These are phyloP conservation scores for Herpetomonas muscarum DNA, from an alignment of 208 protist genomes.

Conservation along the genomic window DNA sequence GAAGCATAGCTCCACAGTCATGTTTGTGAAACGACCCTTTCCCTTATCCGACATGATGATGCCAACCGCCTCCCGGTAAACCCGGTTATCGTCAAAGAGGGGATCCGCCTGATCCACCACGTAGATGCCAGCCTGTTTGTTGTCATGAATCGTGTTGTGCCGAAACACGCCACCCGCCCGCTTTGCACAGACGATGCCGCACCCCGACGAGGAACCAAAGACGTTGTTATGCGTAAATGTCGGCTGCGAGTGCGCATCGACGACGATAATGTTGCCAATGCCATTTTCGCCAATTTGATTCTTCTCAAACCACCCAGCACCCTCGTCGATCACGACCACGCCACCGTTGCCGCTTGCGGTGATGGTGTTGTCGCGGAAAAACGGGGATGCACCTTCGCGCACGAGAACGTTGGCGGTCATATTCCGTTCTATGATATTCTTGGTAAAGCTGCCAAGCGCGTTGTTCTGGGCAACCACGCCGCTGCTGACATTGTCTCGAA, in stretches of 20 bases:
- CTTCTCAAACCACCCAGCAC: slow-evolving; percentile 56
- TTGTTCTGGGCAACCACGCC: slow-evolving; percentile 68
- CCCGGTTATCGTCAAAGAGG: slow-evolving; percentile 34
- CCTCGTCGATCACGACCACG: slow-evolving; percentile 61
- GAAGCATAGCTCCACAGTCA: slow-evolving; percentile 54
- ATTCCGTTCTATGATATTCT: slow-evolving; percentile 59
- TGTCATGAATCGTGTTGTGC: slow-evolving; percentile 63
- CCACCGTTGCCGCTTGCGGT: slow-evolving; percentile 45
- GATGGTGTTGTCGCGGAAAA: slow-evolving; percentile 73
- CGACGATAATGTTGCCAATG: slow-evolving; percentile 66
- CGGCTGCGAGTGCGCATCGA: slow-evolving; percentile 49
- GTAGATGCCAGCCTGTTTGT: slow-evolving; percentile 65
- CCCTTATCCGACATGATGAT: slow-evolving; percentile 63
- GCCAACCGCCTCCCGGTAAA: slow-evolving; percentile 59
- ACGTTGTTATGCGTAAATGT: slow-evolving; percentile 49
- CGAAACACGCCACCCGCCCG: slow-evolving; percentile 39
- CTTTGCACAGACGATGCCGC: slow-evolving; percentile 53
- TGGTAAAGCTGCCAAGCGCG: slow-evolving; percentile 62
- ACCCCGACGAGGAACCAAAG: slow-evolving; percentile 38
- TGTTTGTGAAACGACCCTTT: slow-evolving; percentile 50
- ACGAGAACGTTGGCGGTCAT: slow-evolving; percentile 53
- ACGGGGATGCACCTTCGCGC: slow-evolving; percentile 52
- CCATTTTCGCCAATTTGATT: slow-evolving; percentile 68
- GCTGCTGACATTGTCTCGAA: slow-evolving; percentile 28
- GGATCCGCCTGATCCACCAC: slow-evolving; percentile 48